phyloP scores from a whole-genome alignment of 495 filamentous ascomycete genomes.

The Trichoderma gamsii region DNA sequence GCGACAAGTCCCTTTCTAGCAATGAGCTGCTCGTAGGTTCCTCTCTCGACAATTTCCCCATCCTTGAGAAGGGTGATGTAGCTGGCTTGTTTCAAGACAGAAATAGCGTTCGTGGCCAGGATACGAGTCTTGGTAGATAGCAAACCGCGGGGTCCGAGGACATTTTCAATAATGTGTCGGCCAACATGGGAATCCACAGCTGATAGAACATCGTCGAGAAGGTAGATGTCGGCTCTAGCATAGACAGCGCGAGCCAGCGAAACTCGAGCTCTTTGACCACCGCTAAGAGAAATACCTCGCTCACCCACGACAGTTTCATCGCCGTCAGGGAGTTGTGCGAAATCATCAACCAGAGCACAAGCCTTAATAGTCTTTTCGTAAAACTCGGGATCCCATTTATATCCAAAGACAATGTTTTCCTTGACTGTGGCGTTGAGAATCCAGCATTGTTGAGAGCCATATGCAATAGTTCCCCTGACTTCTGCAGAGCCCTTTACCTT shows the following conservation, averaged over 20 bases:
- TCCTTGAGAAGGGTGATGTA: constrained; percentile 78
- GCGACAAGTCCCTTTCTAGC: constrained; percentile 90
- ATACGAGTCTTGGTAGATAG: constrained; percentile 84
- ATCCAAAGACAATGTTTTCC: constrained; percentile 96
- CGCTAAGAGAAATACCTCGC: constrained; percentile 92
- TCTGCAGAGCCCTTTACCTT: constrained; percentile 81
- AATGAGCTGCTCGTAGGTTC: constrained; percentile 82
- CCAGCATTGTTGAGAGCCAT: constrained; percentile 89
- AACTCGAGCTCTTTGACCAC: constrained; percentile 92
- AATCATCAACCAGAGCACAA: constrained; percentile 87
- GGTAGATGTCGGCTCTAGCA: constrained; percentile 91
- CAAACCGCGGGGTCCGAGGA: constrained; percentile 79
- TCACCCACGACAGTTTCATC: constrained; percentile 97
- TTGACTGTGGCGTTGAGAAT: constrained; percentile 96
- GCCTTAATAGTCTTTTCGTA: constrained; percentile 92
- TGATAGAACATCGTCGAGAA: constrained; percentile 89
- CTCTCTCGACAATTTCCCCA: constrained; percentile 76
- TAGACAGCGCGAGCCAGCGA: constrained; percentile 96
- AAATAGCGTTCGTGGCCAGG: constrained; percentile 92
- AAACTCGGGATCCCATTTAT: constrained; percentile 89
- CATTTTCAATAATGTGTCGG: constrained; percentile 86
- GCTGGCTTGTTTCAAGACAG: constrained; percentile 77
- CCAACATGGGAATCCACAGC: constrained; percentile 98
- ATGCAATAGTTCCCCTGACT: constrained; percentile 75
- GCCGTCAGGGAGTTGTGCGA: constrained; percentile 86